Conservation (phyloP, 495 filamentous ascomycete genomes). For the Xeromyces bisporus region DNA sequence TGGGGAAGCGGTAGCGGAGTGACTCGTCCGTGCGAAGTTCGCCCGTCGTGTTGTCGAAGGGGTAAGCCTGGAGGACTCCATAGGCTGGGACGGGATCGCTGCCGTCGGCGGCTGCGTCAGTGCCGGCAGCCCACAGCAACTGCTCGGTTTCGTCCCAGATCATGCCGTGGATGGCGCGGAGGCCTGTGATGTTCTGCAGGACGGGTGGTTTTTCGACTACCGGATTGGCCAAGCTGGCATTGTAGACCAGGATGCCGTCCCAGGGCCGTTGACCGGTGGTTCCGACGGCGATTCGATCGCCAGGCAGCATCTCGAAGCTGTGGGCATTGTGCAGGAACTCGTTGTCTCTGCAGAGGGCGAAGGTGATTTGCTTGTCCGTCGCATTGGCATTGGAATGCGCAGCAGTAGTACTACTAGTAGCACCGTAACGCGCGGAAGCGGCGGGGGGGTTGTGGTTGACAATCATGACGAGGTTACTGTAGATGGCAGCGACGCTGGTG, state of each 20-base stretch:
- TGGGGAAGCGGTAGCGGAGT: conserved; percentile 5
- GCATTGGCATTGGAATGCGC: conserved; percentile 9
- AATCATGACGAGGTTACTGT: conserved; percentile 9
- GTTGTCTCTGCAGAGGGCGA: conserved; percentile 11
- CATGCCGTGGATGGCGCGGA: conserved; percentile 15
- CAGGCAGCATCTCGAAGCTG: conserved; percentile 11
- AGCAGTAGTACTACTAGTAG: too few relatives aligned
- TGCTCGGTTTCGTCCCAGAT: conserved; percentile 16
- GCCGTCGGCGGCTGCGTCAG: conserved; percentile 14
- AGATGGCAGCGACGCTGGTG: conserved; percentile 10
- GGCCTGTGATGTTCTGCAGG: conserved; percentile 14
- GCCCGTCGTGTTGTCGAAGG: conserved; percentile 9
- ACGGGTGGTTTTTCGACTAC: conserved; percentile 12
- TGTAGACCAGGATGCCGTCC: conserved; percentile 16
- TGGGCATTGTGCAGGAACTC: conserved; percentile 13
- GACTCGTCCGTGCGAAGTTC: conserved; percentile 7
- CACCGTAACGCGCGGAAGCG: too few relatives aligned
- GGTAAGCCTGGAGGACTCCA: conserved; percentile 11
- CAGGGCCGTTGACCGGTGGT: conserved; percentile 13
- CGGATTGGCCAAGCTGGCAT: conserved; percentile 8
- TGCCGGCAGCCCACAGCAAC: conserved; percentile 14
- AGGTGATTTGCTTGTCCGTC: conserved; percentile 15
- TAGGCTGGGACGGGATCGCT: conserved; percentile 12
- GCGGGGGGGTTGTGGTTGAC: conserved; percentile 16
- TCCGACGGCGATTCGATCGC: conserved; percentile 10